phyloP scores from a whole-genome alignment of 169 alveolate genomes.

The Plasmodium malariae region DNA sequence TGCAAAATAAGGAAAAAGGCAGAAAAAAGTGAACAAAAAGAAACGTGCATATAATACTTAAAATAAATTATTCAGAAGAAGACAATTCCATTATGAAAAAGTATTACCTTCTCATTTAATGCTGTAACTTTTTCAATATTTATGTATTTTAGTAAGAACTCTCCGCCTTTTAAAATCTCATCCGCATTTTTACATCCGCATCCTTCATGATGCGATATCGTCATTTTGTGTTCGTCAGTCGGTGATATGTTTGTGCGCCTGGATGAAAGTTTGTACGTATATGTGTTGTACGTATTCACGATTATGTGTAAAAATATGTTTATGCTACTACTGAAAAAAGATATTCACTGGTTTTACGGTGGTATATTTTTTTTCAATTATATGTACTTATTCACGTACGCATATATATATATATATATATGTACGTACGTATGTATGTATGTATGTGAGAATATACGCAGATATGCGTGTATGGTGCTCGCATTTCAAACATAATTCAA shows the following conservation, averaged over 20 bases:
- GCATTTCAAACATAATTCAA: too few relatives aligned
- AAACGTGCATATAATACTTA: too few relatives aligned
- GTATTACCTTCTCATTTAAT: slow-evolving; percentile 82
- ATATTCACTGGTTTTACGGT: too few relatives aligned
- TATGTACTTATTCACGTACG: too few relatives aligned
- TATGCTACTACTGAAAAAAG: too few relatives aligned
- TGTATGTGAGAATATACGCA: neutral
- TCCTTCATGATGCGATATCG: slow-evolving; percentile 85
- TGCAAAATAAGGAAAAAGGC: too few relatives aligned
- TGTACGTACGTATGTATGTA: neutral
- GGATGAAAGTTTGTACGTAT: too few relatives aligned
- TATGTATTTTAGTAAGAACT: slow-evolving; percentile 81
- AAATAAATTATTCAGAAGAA: neutral
- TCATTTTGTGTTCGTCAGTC: slow-evolving; percentile 74
- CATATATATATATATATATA: too few relatives aligned
- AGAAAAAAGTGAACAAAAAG: neutral
- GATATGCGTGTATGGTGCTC: too few relatives aligned
- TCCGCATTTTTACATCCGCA: slow-evolving; percentile 85
- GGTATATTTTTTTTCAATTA: too few relatives aligned
- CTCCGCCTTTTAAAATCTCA: slow-evolving; percentile 80
- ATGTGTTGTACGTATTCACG: too few relatives aligned
- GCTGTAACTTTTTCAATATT: slow-evolving; percentile 81
- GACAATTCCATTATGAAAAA: neutral
- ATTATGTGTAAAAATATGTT: too few relatives aligned
- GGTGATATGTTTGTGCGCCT: neutral